Evolutionary conservation across 169 alveolate genomes (phyloP), one percentile per base, ranked within the genome.

Genomic region (Eimeria nieschulzi): DNA sequence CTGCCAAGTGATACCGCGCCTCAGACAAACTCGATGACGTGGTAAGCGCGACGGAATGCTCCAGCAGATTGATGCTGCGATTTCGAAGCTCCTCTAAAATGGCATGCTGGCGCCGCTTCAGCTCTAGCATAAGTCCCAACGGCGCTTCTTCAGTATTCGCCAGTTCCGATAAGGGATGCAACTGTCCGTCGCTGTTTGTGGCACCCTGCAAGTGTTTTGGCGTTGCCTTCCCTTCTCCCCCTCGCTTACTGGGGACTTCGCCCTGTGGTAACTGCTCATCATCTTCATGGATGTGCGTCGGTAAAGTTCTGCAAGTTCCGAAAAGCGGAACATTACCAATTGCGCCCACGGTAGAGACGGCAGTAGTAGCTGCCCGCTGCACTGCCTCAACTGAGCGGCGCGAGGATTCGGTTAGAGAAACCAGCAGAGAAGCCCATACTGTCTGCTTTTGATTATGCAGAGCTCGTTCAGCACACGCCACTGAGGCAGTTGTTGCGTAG

Each of bases 1-100:
- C 88, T 5, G 88, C 88, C 56, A 80, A 25, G 76, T 80, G 88
- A 61, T 80, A 80, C 17, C 88, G 75, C 63, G 88, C 88, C 76
- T 80, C 88, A 59, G 88, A 80, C 5, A 80, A 17, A 17, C 12
- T 59, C 56, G 88, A 61, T 1, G 88, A 80, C 2, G 88, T 25
- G 15, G 75, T 80, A 15, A 80, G 61, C 33, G 88, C 88, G 39
- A 80, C 88, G 25, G 88, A 80, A n/a, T 80, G 88, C 76, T 80
- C 76, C 2, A 80, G 39, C 21, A 80, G 56, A 75, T 80, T 80
- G n/a, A 56, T 61, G 75, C 88, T 80, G 5, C 88, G 88, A 59
- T 33, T 59, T 13, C 88, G 72, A 55, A 80, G 71, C 5, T 63
- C 76, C 88, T 61, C 88, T 61, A 75, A 72, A 80, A 80, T 59